Base-by-base conservation (phyloP, 805 yeast genomes). In the Saturnispora sekii region DNA sequence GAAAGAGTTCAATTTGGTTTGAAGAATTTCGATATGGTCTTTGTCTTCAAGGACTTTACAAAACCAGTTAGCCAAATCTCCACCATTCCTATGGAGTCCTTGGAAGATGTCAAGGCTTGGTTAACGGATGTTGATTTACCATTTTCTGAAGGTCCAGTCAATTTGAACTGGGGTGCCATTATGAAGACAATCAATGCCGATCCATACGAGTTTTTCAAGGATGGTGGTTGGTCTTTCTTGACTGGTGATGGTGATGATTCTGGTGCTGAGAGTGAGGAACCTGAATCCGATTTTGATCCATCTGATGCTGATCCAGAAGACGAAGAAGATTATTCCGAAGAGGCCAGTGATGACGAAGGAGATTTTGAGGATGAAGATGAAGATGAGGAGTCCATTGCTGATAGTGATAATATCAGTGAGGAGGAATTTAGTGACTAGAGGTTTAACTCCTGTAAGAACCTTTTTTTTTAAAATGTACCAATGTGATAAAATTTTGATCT, bases 1-100 rank as follows among this genome's bases (percentile, higher is more conserved):
- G 98, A 93, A 73, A 84, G 98, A 71, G 95, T 93, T 35, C 96
- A 88, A 64, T 93, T 93, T 63, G 98, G 98, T 2, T 74, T 93
- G 59, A 88, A 88, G 68, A 93, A 93, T 66, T 93, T 93, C 56
- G 98, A 93, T 69, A 66, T 93, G 63, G 98, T 93, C n/a, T 88
- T 93, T 64, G 89, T 93, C 2, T 90, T 84, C 67, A 90, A 89
- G 63, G 97, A 93, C 64, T 89, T 88, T 63, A 69, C 73, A 50
- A 79, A 74, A 57, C 86, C 97, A 1, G 96, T 87, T 10, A 85
- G 85, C 16, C 97, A 90, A 62, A 79, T 93, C 51, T 90, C 90
- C 63, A 88, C 97, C 3, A 87, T 93, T 48, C 97, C 97, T 32
- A 86, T 88, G 77, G 94, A 84, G 57, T 73, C 84, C 44, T 68